Conservation (phyloP, 2,329 filamentous ascomycete genomes). For the Verticillium nonalfalfae region DNA sequence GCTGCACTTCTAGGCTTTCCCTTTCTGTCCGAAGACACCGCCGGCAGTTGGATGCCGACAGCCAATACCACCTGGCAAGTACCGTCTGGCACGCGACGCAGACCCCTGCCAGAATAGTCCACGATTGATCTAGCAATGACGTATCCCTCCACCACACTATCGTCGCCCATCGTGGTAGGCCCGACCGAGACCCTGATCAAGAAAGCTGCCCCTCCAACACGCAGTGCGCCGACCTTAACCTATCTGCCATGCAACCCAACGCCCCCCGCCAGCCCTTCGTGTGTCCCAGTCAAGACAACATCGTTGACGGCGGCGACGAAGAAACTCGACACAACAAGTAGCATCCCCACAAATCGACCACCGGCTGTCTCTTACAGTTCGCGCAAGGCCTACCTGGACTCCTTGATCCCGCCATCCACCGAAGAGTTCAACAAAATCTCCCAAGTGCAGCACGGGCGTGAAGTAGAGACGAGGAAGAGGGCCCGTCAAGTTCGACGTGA, state of each 20-base stretch:
- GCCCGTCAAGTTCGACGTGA: constrained; percentile 28
- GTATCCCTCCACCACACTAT: not conserved
- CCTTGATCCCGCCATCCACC: constrained; percentile 37
- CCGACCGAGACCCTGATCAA: not conserved
- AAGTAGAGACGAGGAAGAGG: constrained; percentile 35
- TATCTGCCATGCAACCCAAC: not conserved
- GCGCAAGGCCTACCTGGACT: constrained; percentile 42
- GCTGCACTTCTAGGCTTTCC: not conserved
- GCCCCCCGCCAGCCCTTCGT: not conserved
- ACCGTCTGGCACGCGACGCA: not conserved
- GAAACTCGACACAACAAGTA: not conserved
- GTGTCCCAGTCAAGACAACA: not conserved
- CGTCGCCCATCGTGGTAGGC: not conserved
- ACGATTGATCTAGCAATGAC: not conserved
- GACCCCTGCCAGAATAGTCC: not conserved
- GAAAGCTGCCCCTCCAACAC: not conserved
- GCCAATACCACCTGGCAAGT: not conserved
- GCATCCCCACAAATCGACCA: not conserved
- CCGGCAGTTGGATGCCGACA: not conserved
- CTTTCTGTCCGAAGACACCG: not conserved
- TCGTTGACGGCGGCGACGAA: not conserved
- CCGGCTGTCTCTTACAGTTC: constrained; percentile 6
- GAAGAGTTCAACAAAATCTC: constrained; percentile 42
- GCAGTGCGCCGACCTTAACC: not conserved
- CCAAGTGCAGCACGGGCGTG: constrained; percentile 39